phyloP scores from a whole-genome alignment of 2,329 filamentous ascomycete species.

The Penicillium sp. region DNA sequence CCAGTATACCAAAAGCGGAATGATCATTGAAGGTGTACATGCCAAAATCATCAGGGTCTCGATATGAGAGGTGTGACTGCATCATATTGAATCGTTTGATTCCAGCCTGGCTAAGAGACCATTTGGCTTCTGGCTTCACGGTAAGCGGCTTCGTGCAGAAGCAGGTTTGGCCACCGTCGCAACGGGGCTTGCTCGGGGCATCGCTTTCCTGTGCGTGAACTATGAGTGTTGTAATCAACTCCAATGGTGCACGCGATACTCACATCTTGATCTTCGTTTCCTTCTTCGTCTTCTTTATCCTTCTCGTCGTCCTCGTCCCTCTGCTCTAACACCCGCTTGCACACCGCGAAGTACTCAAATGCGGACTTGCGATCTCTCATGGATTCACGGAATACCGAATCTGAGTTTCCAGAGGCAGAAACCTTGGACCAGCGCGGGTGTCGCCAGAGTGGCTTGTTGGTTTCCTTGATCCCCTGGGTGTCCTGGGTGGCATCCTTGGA shows the following conservation, averaged over 20 bases:
- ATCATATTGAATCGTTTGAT: background rate
- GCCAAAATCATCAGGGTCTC: background rate
- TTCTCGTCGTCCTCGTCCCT: too few species aligned
- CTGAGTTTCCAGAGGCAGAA: background rate
- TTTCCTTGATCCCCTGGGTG: background rate
- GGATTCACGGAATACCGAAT: too few species aligned
- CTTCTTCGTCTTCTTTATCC: conserved; percentile 7
- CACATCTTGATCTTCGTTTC: background rate
- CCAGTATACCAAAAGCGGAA: background rate
- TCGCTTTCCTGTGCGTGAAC: too few species aligned
- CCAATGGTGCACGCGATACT: too few species aligned
- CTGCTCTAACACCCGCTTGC: background rate
- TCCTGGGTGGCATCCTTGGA: background rate
- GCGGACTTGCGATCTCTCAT: background rate
- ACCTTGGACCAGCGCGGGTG: background rate
- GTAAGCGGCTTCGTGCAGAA: background rate
- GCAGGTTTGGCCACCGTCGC: background rate
- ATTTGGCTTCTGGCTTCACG: background rate
- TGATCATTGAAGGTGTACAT: background rate
- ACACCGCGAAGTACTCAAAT: background rate
- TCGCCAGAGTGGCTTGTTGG: background rate
- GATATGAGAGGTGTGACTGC: background rate
- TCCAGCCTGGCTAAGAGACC: background rate
- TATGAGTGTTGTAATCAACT: too few species aligned
- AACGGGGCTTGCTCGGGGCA: too few species aligned